Percentiles rank a stretch among this genome's conserved stretches.
Evolutionary conservation across 2,329 filamentous ascomycete species (phyloP).

Genomic region (Aureobasidium sp.): DNA sequence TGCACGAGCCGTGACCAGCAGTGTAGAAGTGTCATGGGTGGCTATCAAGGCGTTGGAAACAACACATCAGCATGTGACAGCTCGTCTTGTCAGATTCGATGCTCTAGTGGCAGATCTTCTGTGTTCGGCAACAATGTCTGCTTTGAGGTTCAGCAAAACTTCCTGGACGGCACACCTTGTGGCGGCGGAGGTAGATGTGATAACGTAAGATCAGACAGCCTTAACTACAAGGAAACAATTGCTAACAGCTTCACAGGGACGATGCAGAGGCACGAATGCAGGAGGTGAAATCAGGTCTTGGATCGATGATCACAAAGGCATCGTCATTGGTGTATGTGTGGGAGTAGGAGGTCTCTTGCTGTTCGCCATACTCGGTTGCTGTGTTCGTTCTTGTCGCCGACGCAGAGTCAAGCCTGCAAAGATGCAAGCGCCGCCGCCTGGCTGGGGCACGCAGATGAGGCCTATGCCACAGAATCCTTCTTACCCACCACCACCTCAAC

Average conservation of each 20-base stretch:
- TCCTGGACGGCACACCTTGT: constrained; percentile 85
- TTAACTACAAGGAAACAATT: not conserved
- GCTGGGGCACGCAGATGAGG: constrained; percentile 16
- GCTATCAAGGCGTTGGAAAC: constrained; percentile 58
- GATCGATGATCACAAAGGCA: constrained; percentile 67
- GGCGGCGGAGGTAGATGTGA: constrained; percentile 69
- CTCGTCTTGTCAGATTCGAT: constrained; percentile 68
- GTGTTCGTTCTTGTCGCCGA: constrained; percentile 47
- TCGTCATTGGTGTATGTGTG: constrained; percentile 73
- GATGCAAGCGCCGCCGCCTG: constrained; percentile 18
- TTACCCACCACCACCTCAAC: constrained; percentile 3
- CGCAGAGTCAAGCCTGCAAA: constrained; percentile 7
- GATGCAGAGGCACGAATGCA: constrained; percentile 64
- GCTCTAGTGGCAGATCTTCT: constrained; percentile 51
- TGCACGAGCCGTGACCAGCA: constrained; percentile 89
- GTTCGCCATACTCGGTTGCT: constrained; percentile 60
- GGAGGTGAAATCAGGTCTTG: constrained; percentile 65
- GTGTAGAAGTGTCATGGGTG: constrained; percentile 77
- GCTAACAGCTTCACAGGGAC: constrained; percentile 44
- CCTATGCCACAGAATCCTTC: constrained; percentile 2
- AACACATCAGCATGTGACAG: constrained; percentile 73
- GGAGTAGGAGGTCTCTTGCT: constrained; percentile 68
- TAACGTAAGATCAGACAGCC: constrained; percentile 45
- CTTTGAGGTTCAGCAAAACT: constrained; percentile 77
- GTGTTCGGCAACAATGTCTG: constrained; percentile 60